phyloP scores from a whole-genome alignment of 2,329 filamentous ascomycete species.

The Verticillium nubilum region DNA sequence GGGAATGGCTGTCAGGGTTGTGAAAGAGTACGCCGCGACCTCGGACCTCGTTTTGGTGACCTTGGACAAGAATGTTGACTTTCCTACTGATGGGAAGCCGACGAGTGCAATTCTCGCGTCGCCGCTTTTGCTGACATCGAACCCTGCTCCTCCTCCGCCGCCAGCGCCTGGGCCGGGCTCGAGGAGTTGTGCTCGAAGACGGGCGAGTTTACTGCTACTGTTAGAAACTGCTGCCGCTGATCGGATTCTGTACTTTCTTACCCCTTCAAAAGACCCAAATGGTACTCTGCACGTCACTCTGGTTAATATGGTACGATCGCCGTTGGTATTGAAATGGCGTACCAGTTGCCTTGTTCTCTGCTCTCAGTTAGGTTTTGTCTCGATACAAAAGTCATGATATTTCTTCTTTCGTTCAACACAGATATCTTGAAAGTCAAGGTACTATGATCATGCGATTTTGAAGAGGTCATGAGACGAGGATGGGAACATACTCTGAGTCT shows the following conservation, averaged over 20 bases:
- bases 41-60: conserved; percentile 98
- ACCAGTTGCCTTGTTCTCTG: conserved; percentile 99
- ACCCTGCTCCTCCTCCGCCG: conserved; percentile 74
- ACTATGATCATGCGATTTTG: background rate
- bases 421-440: background rate
- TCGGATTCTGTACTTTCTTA: conserved; percentile 30
- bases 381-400: background rate
- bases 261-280: conserved; percentile 96
- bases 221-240: background rate
- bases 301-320: background rate
- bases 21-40: conserved; percentile 95
- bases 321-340: conserved; percentile 28
- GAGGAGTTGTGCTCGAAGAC: conserved; percentile 87
- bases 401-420: background rate
- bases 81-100: conserved; percentile 97
- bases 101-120: conserved; percentile 96
- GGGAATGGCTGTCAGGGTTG: conserved; percentile 92
- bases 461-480: background rate
- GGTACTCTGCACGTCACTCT: conserved; percentile 66
- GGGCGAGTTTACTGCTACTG: conserved; percentile 76
- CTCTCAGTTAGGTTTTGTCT: conserved; percentile 4
- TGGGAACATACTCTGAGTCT: conserved; percentile 84
- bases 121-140: conserved; percentile 91
- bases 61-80: conserved; percentile 97
- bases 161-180: conserved; percentile 81